Evolutionary conservation across 352 stramenopile species (phyloP).

Genomic region (Pythium brassicae): DNA sequence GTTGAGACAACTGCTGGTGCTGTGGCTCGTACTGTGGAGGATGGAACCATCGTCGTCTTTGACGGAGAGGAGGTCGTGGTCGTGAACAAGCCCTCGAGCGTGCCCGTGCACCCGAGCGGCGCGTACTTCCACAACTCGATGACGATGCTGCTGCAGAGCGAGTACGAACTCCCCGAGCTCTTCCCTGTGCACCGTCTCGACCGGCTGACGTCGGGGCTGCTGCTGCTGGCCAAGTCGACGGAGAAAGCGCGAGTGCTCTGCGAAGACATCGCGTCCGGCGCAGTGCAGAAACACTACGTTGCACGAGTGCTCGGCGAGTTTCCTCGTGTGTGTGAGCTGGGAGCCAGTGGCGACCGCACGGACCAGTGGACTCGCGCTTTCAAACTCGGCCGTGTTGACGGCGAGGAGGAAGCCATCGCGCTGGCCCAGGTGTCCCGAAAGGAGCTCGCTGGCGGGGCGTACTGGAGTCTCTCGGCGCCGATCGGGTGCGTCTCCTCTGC

Average conservation of each 20-base stretch:
- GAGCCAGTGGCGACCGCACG: neutral
- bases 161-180: conserved; percentile 30
- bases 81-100: conserved; percentile 79
- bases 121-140: conserved; percentile 90
- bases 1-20: neutral
- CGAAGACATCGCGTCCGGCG: conserved; percentile 27
- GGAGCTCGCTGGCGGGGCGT: conserved; percentile 11
- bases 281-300: conserved; percentile 53
- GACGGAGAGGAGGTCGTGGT: conserved; percentile 54
- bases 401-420: neutral
- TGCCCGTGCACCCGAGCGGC: conserved; percentile 91
- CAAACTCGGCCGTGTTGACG: neutral
- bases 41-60: conserved; percentile 32
- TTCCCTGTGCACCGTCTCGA: conserved; percentile 92
- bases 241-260: conserved; percentile 37
- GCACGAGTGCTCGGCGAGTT: conserved; percentile 44
- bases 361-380: neutral
- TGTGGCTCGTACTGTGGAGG: neutral
- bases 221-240: conserved; percentile 48
- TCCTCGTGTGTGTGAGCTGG: conserved; percentile 6
- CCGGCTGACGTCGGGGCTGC: conserved; percentile 85
- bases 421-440: conserved; percentile 1
- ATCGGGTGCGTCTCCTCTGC: conserved; percentile 22
- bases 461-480: conserved; percentile 35
- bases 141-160: conserved; percentile 34